Base-by-base conservation (phyloP, 75 land plant genomes). In the Cupressus sempervirens region DNA sequence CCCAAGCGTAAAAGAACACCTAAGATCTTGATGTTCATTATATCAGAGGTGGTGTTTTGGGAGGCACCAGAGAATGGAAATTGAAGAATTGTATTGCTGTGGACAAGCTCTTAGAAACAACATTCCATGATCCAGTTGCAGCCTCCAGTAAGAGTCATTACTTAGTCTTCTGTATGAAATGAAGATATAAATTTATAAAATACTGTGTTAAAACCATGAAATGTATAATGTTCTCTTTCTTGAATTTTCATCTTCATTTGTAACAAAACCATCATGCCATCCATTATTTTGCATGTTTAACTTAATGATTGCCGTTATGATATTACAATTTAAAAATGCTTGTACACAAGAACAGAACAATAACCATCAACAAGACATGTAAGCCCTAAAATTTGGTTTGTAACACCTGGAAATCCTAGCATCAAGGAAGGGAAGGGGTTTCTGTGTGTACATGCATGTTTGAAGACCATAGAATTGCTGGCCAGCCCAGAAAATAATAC, bases 11-110 rank as follows among this genome's bases (percentile, higher is more conserved):
- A 36, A 11, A 43, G 20, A 46, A 36, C 23, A 68, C 38, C 74
- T 85, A 35, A 43, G 46, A 38, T 50, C 18, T 76, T 36, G 87
- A 50, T 83, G 23, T 14, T 83, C 20, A 53, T 86, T 81, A 45
- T n/a, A 46, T 20, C 83, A 93, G 95, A 73, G 84, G 80, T 91
- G 91, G 87, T 48, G 88, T 90, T 65, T 77, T 89, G 20, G 95
- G 91, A 23, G 86, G 88, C 34, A 87, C 84, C 30, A 32, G 68
- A 83, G 87, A 88, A 53, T 93, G 94, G 99, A 93, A 88, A 40
- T 94, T 98, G 58, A 91, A 93, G 77, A 96, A 94, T 68, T 98
- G 99, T 77, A 86, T 95, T 53, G 86, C 90, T 32, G 93, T 98
- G 26, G 97, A 98, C 84, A 87, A 95, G 77, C 84, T 94, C 36